A percentile compares a stretch with the other conserved stretches of the same genome.
phyloP scores from a whole-genome alignment of 805 yeast species.

The Dipodascopsis uninucleata region DNA sequence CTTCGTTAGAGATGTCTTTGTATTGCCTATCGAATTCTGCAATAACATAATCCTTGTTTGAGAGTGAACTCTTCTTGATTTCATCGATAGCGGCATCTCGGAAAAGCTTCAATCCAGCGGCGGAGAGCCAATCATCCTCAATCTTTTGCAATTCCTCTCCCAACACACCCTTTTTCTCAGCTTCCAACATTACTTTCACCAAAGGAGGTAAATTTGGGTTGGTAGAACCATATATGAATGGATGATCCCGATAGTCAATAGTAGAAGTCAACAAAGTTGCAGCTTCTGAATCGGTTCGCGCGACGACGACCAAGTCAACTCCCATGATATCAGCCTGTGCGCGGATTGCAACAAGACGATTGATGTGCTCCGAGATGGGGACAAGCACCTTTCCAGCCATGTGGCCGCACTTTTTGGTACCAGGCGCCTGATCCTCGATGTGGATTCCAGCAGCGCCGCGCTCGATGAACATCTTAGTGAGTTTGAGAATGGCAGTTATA shows the following conservation, averaged over 20 bases:
- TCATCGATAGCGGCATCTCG: constrained; percentile 87
- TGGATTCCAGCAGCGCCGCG: constrained; percentile 99
- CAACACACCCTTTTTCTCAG: constrained; percentile 68
- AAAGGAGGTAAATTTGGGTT: constrained; percentile 75
- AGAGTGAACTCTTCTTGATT: constrained; percentile 56
- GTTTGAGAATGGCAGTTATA: constrained; percentile 89
- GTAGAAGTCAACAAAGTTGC: constrained; percentile 93
- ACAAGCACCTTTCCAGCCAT: constrained; percentile 98
- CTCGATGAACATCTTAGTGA: constrained; percentile 93
- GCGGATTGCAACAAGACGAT: constrained; percentile 88
- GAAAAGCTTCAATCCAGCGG: constrained; percentile 83
- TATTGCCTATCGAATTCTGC: constrained; percentile 50
- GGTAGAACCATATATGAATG: constrained; percentile 84
- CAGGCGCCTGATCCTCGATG: constrained; percentile 98
- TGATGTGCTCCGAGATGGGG: constrained; percentile 96
- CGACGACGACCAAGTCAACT: constrained; percentile 78
- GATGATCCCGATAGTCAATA: constrained; percentile 91
- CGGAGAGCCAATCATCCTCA: constrained; percentile 76
- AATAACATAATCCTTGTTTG: constrained; percentile 62
- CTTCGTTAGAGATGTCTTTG: constrained; percentile 71
- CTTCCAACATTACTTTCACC: constrained; percentile 72
- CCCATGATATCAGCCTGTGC: constrained; percentile 93
- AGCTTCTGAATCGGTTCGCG: constrained; percentile 97
- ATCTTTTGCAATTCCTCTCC: constrained; percentile 68
- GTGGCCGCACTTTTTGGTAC: constrained; percentile 98